Conservation (phyloP, 805 yeast species). For the Candida nemodendra region DNA sequence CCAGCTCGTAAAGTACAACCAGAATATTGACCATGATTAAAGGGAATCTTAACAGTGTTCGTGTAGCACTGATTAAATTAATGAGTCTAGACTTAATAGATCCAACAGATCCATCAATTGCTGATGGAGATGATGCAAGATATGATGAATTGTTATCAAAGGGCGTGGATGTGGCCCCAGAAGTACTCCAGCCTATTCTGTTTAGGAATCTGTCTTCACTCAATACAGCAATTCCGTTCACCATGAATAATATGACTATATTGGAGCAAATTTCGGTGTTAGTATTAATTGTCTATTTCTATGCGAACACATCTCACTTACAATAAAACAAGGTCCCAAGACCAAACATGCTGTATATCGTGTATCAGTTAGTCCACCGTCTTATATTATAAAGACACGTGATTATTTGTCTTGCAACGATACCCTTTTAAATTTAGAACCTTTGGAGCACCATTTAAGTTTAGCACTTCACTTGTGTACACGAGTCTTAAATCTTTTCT, state of each 20-base stretch:
- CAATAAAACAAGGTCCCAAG: conserved; percentile 52
- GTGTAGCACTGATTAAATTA: conserved; percentile 55
- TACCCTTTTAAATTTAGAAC: too few relatives aligned
- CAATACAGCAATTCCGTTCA: conserved; percentile 57
- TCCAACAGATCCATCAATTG: conserved; percentile 11
- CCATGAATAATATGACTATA: conserved; percentile 47
- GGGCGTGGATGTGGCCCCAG: conserved; percentile 23
- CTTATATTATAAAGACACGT: too few relatives aligned
- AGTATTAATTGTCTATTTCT: conserved; percentile 3
- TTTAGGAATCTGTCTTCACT: conserved; percentile 60
- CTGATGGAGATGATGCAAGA: conserved; percentile 20
- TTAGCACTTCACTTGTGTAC: too few relatives aligned
- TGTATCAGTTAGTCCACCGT: neutral
- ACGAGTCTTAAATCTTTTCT: too few relatives aligned
- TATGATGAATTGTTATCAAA: conserved; percentile 10
- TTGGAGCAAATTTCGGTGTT: too few relatives aligned
- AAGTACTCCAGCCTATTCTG: conserved; percentile 43
- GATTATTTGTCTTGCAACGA: too few relatives aligned
- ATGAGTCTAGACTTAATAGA: conserved; percentile 46
- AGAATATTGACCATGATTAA: conserved; percentile 49
- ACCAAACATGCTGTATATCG: conserved; percentile 47
- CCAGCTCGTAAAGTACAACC: conserved; percentile 51
- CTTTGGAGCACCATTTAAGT: too few relatives aligned
- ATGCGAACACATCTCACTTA: conserved; percentile 19
- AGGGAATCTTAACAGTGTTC: conserved; percentile 58